Conservation (phyloP, 2,329 filamentous ascomycete genomes). For the Phaeoacremonium minimum region DNA sequence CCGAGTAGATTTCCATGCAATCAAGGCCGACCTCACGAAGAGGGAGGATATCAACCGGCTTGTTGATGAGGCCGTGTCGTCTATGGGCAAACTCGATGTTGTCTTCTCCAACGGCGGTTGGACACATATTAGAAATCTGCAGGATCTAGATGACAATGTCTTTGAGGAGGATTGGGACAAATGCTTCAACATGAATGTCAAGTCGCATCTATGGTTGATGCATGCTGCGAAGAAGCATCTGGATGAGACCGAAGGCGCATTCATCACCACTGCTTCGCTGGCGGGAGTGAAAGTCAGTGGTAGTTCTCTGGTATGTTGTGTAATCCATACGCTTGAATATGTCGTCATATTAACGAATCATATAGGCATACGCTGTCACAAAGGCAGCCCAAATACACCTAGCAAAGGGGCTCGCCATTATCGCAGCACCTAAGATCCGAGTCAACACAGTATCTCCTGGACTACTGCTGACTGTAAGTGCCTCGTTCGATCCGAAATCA, state of each 20-base stretch:
- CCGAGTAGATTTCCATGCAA: conserved; percentile 33
- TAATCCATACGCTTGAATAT: too few relatives aligned
- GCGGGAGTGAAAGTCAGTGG: conserved; percentile 62
- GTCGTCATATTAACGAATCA: neutral
- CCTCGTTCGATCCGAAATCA: conserved; percentile 13
- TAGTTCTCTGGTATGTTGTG: conserved; percentile 46
- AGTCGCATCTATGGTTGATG: conserved; percentile 56
- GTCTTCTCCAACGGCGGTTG: conserved; percentile 71
- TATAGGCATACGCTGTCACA: conserved; percentile 67
- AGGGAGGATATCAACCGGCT: conserved; percentile 54
- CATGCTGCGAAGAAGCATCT: conserved; percentile 49
- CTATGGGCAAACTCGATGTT: conserved; percentile 69
- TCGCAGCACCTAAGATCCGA: conserved; percentile 49
- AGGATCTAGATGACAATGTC: conserved; percentile 46
- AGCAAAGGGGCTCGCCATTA: conserved; percentile 46
- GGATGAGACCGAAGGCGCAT: conserved; percentile 53
- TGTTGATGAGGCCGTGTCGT: conserved; percentile 53
- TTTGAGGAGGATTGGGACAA: conserved; percentile 55
- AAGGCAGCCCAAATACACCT: conserved; percentile 69
- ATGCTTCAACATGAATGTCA: conserved; percentile 59
- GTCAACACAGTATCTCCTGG: conserved; percentile 57
- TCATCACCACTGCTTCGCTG: conserved; percentile 60
- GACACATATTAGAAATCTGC: conserved; percentile 40
- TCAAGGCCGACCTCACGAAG: conserved; percentile 64
- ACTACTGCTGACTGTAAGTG: conserved; percentile 39